Evolutionary conservation across 257 asterid genomes (phyloP), one percentile per base, ranked within the genome.

Genomic region (Petunia secreta): DNA sequence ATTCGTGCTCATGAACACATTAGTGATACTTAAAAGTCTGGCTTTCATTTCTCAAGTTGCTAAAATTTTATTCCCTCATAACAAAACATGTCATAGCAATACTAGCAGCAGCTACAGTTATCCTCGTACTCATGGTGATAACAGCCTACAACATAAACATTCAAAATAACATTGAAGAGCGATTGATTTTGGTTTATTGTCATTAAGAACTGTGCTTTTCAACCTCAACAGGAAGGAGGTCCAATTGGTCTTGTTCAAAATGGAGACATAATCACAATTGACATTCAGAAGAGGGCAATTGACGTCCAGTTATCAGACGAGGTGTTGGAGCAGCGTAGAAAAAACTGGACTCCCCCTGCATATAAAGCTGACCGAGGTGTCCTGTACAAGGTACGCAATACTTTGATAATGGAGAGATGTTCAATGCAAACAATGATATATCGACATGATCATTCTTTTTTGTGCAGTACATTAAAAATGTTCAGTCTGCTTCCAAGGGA

Each of bases 401-500:
- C 41, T 54, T 78, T 43, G 59, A 63, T 15, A 60, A 5, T 48
- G 6, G 60, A 10, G 25, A 50, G 46, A 34, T 48, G 43, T 10
- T 48, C 34, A 48, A 48, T 2, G 3, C 44, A 48, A 10, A 34
- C 41, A 2, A 34, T 0, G 8, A 1, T 37, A 48, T 63, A 16
- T 15, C 8, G 38, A 79, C 75, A 15, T 10, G 25, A 25, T 25
- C 25, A 13, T 10, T 48, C 50, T 37, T 39, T 66, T 54, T 4
- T 46, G 13, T 40, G 39, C 93, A 95, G 99, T 95, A 95, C 83
- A 95, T 95, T 46, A 92, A 88, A 89, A 90, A 85, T 34, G 99
- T 95, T 71, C 97, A 87, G 50, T 87, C 99, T 38, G 99, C 99
- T 39, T 95, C 99, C 15, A 88, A 82, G 15, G 99, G 99, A 83